These are phyloP conservation scores for Fusarium euwallaceae DNA, from an alignment of 2,329 filamentous ascomycete species.

Conservation along the genomic window DNA sequence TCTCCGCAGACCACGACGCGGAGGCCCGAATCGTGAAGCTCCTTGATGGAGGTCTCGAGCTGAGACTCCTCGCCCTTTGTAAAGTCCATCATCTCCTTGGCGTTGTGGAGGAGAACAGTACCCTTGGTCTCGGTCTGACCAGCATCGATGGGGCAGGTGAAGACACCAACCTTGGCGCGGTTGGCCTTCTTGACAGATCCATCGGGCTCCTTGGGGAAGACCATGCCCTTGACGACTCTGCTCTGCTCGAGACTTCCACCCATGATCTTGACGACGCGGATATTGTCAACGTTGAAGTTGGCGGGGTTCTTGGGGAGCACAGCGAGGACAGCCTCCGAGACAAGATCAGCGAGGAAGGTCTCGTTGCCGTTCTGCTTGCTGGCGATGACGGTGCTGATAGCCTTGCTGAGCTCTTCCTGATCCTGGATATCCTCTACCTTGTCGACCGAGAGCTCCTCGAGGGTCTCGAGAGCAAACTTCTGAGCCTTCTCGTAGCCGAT, in stretches of 20 bases:
- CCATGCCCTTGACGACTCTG: slow-evolving; percentile 96
- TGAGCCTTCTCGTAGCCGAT: slow-evolving; percentile 96
- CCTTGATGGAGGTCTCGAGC: slow-evolving; percentile 92
- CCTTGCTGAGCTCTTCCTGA: slow-evolving; percentile 89
- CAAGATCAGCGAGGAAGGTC: slow-evolving; percentile 86
- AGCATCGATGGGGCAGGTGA: slow-evolving; percentile 94
- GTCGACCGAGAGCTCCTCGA: slow-evolving; percentile 93
- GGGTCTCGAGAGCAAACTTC: slow-evolving; percentile 83
- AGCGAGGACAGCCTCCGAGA: slow-evolving; percentile 86
- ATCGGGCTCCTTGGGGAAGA: slow-evolving; percentile 96
- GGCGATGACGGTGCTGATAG: slow-evolving; percentile 92
- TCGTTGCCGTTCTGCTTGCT: slow-evolving; percentile 97
- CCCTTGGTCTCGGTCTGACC: slow-evolving; percentile 99
- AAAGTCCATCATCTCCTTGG: slow-evolving; percentile 98
- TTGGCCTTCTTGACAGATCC: slow-evolving; percentile 89
- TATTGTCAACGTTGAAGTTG: slow-evolving; percentile 99
- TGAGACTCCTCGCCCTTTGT: slow-evolving; percentile 96
- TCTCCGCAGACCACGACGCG: slow-evolving; percentile 93
- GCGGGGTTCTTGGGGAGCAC: slow-evolving; percentile 95
- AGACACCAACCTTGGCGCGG: slow-evolving; percentile 97
- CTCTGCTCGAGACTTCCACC: slow-evolving; percentile 95
- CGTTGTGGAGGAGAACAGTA: slow-evolving; percentile 95
- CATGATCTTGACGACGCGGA: slow-evolving; percentile 99
- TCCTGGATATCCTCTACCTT: slow-evolving; percentile 87
- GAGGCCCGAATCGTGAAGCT: slow-evolving; percentile 92